A percentile compares a stretch with the other conserved stretches of the same genome.
Conservation (phyloP, 805 yeast genomes). For the Candida berthetii region DNA sequence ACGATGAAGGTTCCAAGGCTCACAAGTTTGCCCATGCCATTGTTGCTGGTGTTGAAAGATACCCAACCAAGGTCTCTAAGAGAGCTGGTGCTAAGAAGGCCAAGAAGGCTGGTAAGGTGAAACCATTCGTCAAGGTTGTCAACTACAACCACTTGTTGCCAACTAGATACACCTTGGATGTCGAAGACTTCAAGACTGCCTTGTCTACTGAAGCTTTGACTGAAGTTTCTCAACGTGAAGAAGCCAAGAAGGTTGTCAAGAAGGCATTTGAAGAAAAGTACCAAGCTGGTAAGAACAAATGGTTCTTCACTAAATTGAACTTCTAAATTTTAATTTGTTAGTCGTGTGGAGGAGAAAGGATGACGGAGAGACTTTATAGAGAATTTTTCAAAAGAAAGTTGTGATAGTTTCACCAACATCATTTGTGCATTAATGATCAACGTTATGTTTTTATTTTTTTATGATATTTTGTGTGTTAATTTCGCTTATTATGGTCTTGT, state of each 20-base stretch:
- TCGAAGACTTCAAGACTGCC: slow-evolving; percentile 88
- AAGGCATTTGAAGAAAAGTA: slow-evolving; percentile 99
- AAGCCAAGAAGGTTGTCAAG: slow-evolving; percentile 98
- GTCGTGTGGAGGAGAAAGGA: background rate
- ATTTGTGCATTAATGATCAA: slow-evolving; percentile 1
- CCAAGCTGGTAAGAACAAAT: slow-evolving; percentile 99
- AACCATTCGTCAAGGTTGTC: slow-evolving; percentile 98
- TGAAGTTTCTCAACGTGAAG: slow-evolving; percentile 98
- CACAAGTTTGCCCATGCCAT: slow-evolving; percentile 99
- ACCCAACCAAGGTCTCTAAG: slow-evolving; percentile 95
- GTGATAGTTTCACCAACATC: background rate
- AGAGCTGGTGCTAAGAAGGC: slow-evolving; percentile 92
- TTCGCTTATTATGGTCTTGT: background rate
- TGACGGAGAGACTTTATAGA: background rate
- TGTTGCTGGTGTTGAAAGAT: slow-evolving; percentile 99
- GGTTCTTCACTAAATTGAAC: slow-evolving; percentile 98
- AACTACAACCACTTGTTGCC: slow-evolving; percentile 99
- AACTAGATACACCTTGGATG: slow-evolving; percentile 98
- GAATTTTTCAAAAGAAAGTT: background rate
- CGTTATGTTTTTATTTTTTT: background rate
- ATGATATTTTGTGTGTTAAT: background rate
- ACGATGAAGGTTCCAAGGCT: slow-evolving; percentile 97
- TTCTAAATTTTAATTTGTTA: slow-evolving; percentile 39
- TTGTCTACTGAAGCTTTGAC: slow-evolving; percentile 90
- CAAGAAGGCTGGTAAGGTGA: slow-evolving; percentile 95